Base-by-base conservation (phyloP, 768 basidiomycete species). In the Imleria badia region DNA sequence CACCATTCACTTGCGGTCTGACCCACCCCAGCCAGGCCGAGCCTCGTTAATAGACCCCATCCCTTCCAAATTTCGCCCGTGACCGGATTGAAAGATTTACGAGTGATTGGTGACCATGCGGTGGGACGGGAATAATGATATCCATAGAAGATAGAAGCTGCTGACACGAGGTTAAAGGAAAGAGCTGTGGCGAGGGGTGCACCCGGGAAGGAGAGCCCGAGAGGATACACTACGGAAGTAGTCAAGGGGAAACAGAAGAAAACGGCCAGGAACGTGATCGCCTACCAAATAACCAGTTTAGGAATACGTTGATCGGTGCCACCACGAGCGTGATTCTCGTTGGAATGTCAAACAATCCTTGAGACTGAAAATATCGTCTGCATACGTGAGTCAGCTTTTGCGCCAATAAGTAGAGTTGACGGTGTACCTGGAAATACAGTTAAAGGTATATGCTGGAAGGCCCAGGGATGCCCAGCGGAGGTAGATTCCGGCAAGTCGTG, bases 131-230 rank as follows among this genome's bases (percentile, higher is more conserved):
- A 78, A 63, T 79, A 84, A 63, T 78, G 78, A 20, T 85, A 66
- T 9, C 83, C 89, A 54, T 89, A 91, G 31, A 77, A 50, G 45
- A 89, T 74, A 1, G 84, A 89, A 51, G 80, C 66, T 41, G 82
- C 49, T 0, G 84, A 76, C 40, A 94, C 86, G 19, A 96, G 76
- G 68, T 95, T 96, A 73, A 94, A 91, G 14, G 89, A 90, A 43
- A 95, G 78, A 0, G 89, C 85, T 3, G 94, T 94, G 2, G 95
- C 89, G 19, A 98, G 77, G 0, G 96, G 96, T 5, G 94, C 96
- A 14, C 96, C 96, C 48, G 90, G 83, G 72, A 91, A 99, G 1
- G 95, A 95, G 3, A 98, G 76, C 13, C 89, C 26, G 26, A 26
- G 26, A 26, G 26, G 26, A 6, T 26, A 26, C 4, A 26, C 26